Percentiles rank a stretch among this genome's conserved stretches.
phyloP scores from a whole-genome alignment of 1,284 basidiomycete genomes.

The Ceratobasidium sp. region DNA sequence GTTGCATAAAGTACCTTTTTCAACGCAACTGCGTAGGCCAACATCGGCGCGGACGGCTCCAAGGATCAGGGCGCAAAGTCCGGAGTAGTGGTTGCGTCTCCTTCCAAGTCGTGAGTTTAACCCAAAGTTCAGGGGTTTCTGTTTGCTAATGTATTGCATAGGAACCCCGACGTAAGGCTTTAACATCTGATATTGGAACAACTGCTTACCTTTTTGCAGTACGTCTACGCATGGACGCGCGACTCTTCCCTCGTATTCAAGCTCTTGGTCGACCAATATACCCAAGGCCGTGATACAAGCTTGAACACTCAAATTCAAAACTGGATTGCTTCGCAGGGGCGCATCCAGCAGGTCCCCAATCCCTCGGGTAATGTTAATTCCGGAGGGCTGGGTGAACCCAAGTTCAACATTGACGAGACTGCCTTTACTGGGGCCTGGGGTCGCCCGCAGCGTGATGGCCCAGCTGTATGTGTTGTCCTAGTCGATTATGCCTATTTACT shows the following conservation, averaged over 20 bases:
- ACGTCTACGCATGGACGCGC: constrained; percentile 28
- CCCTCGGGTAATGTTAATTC: constrained; percentile 70
- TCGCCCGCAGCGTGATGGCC: constrained; percentile 56
- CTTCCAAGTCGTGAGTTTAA: constrained; percentile 44
- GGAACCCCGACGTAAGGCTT: constrained; percentile 34
- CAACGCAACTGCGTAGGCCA: constrained; percentile 46
- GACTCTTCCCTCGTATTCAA: constrained; percentile 49
- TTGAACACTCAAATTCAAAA: constrained; percentile 46
- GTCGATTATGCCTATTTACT: too few relatives aligned
- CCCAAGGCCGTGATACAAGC: constrained; percentile 45
- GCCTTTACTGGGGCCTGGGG: constrained; percentile 51
- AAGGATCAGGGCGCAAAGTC: constrained; percentile 48
- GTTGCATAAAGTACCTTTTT: too few relatives aligned
- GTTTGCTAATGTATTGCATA: too few relatives aligned
- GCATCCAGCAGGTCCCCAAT: constrained; percentile 58
- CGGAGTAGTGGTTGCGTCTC: constrained; percentile 51
- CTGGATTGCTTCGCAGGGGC: constrained; percentile 47
- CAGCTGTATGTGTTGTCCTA: constrained; percentile 48
- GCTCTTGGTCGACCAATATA: constrained; percentile 50
- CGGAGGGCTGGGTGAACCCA: constrained; percentile 60
- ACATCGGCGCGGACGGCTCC: constrained; percentile 49
- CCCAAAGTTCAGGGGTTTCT: too few relatives aligned
- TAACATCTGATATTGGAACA: neutral
- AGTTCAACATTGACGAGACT: constrained; percentile 53
- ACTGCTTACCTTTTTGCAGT: neutral